Conservation (phyloP, 352 stramenopile genomes). For the Peronospora farinosa region DNA sequence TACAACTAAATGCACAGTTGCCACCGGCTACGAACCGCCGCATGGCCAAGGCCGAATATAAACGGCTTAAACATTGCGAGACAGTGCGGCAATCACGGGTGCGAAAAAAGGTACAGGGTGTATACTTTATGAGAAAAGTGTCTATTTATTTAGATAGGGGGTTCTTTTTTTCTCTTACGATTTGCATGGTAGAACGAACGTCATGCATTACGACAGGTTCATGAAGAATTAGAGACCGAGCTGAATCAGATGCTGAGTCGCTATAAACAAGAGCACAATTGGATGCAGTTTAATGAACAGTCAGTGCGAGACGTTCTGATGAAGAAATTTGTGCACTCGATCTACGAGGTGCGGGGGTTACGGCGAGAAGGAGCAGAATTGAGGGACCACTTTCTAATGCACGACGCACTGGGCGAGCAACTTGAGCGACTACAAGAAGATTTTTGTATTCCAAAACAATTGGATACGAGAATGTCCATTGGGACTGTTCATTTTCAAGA, state of each 20-base stretch:
- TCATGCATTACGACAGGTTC: conserved; percentile 47
- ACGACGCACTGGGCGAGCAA: conserved; percentile 64
- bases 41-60: conserved; percentile 62
- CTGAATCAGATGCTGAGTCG: conserved; percentile 31
- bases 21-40: conserved; percentile 39
- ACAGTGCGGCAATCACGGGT: conserved; percentile 70
- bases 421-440: conserved; percentile 60
- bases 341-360: conserved; percentile 61
- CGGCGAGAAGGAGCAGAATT: conserved; percentile 40
- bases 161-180: too few relatives aligned
- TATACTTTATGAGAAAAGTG: too few relatives aligned
- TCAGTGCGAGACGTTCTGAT: conserved; percentile 42
- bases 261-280: conserved; percentile 40
- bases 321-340: conserved; percentile 66
- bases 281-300: conserved; percentile 49
- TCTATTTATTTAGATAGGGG: too few relatives aligned
- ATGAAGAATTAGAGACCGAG: conserved; percentile 49
- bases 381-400: conserved; percentile 45
- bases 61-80: conserved; percentile 73
- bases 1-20: conserved; percentile 36
- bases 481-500: conserved; percentile 59
- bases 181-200: conserved; percentile 43
- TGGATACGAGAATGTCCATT: conserved; percentile 35
- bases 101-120: conserved; percentile 45
- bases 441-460: conserved; percentile 41